A percentile compares a stretch with the other conserved stretches of the same genome.
Conservation (phyloP, 352 stramenopile species). For the Phytophthora lateralis region DNA sequence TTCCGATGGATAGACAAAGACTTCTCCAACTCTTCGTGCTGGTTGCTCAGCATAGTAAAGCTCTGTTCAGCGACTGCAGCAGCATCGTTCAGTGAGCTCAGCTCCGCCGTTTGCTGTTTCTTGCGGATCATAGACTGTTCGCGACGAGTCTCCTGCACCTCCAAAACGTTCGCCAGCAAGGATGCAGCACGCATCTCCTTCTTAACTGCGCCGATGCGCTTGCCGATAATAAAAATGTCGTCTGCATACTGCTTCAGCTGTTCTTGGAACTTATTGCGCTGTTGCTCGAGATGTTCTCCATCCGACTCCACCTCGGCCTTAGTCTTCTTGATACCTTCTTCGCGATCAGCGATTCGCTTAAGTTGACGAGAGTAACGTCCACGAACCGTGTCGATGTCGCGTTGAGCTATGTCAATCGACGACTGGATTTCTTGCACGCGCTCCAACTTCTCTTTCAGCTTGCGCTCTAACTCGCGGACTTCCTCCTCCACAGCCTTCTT, state of each 20-base stretch:
- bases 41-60: slow-evolving; percentile 71
- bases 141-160: slow-evolving; percentile 73
- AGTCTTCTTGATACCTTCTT: slow-evolving; percentile 73
- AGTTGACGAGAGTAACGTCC: slow-evolving; percentile 77
- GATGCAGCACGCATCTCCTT: slow-evolving; percentile 75
- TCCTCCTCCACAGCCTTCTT: slow-evolving; percentile 70
- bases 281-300: slow-evolving; percentile 57
- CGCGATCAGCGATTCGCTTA: slow-evolving; percentile 79
- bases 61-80: slow-evolving; percentile 78
- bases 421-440: slow-evolving; percentile 64
- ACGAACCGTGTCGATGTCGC: slow-evolving; percentile 78
- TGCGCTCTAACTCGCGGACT: slow-evolving; percentile 71
- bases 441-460: slow-evolving; percentile 65
- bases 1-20: slow-evolving; percentile 77
- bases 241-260: slow-evolving; percentile 57
- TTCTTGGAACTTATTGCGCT: slow-evolving; percentile 60
- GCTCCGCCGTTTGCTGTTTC: slow-evolving; percentile 75
- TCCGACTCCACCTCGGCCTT: slow-evolving; percentile 79
- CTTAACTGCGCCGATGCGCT: slow-evolving; percentile 60
- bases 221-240: slow-evolving; percentile 58
- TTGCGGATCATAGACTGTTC: slow-evolving; percentile 73
- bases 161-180: slow-evolving; percentile 65
- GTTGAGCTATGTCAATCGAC: slow-evolving; percentile 74
- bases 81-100: slow-evolving; percentile 70
- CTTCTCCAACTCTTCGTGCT: slow-evolving; percentile 80